Conservation (phyloP, 768 basidiomycete genomes). For the Fistulinella prunicolor region DNA sequence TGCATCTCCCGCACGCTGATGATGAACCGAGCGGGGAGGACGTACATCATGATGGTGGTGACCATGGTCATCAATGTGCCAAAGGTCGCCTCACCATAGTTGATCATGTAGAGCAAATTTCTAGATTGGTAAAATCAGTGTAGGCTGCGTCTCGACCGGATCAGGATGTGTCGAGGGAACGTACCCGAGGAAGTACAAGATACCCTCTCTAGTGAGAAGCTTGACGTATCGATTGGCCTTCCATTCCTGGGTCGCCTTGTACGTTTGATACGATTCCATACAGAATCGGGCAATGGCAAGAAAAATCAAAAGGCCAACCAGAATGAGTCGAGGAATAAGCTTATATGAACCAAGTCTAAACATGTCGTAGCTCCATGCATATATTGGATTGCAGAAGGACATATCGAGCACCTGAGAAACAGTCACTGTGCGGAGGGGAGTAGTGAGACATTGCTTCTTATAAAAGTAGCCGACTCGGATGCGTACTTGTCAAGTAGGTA, state of each 20-base stretch:
- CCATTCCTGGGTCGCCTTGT: slow-evolving; percentile 11
- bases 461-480: not conserved
- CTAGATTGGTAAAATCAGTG: not conserved
- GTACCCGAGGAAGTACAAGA: slow-evolving; percentile 19
- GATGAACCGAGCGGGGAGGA: slow-evolving; percentile 19
- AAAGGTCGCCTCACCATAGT: not conserved
- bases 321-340: slow-evolving; percentile 7
- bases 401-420: slow-evolving; percentile 7
- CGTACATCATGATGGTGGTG: not conserved
- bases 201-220: slow-evolving; percentile 13
- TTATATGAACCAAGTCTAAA: slow-evolving; percentile 8
- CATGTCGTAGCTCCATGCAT: too few relatives aligned
- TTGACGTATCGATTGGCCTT: slow-evolving; percentile 12
- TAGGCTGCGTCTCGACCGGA: not conserved
- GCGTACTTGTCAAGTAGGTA: slow-evolving; percentile 10
- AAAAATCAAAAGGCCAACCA: slow-evolving; percentile 9
- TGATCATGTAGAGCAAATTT: slow-evolving; percentile 11
- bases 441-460: not conserved
- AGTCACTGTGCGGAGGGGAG: slow-evolving; percentile 5
- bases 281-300: slow-evolving; percentile 3
- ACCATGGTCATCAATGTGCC: not conserved
- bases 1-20: slow-evolving; percentile 16
- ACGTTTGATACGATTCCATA: slow-evolving; percentile 8
- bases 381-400: slow-evolving; percentile 13
- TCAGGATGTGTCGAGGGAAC: not conserved